These are phyloP conservation scores for Amanita phalloides DNA, from an alignment of 768 basidiomycete genomes.

Conservation along the genomic window DNA sequence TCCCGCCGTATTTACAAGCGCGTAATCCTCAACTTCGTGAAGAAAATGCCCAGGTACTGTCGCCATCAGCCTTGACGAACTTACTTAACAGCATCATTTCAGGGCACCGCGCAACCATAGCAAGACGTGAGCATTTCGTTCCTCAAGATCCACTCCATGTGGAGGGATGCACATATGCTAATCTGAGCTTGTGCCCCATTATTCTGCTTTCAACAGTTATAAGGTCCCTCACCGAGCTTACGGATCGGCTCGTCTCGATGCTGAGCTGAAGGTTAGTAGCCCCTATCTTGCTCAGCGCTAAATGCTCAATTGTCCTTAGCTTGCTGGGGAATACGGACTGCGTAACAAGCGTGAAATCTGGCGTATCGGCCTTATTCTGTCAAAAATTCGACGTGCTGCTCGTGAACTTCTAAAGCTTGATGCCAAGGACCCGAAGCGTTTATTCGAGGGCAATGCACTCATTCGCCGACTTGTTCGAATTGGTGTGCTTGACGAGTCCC, in stretches of 20 bases:
- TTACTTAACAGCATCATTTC: conserved; percentile 12
- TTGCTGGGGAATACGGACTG: conserved; percentile 99
- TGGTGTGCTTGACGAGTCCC: conserved; percentile 97
- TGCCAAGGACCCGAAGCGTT: conserved; percentile 98
- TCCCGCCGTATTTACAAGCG: conserved; percentile 16
- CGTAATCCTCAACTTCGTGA: conserved; percentile 27
- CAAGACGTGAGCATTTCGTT: conserved; percentile 77
- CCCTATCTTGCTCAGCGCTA: not conserved
- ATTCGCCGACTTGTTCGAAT: conserved; percentile 96
- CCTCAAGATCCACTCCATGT: conserved; percentile 60
- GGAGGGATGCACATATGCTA: conserved; percentile 52
- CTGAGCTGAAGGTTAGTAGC: conserved; percentile 87
- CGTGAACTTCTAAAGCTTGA: conserved; percentile 99
- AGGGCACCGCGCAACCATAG: conserved; percentile 89
- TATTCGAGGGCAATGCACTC: conserved; percentile 98
- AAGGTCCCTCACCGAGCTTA: conserved; percentile 98
- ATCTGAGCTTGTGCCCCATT: conserved; percentile 57
- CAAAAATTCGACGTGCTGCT: conserved; percentile 99
- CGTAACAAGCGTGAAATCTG: conserved; percentile 99
- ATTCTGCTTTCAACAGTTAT: conserved; percentile 55
- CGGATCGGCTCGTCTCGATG: conserved; percentile 97
- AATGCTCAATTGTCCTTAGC: conserved; percentile 33
- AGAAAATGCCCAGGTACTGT: conserved; percentile 79
- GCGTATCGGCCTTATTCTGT: conserved; percentile 96
- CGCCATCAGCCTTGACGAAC: conserved; percentile 4